Conservation (phyloP, 2,329 filamentous ascomycete species). For the Xylaria sp. region DNA sequence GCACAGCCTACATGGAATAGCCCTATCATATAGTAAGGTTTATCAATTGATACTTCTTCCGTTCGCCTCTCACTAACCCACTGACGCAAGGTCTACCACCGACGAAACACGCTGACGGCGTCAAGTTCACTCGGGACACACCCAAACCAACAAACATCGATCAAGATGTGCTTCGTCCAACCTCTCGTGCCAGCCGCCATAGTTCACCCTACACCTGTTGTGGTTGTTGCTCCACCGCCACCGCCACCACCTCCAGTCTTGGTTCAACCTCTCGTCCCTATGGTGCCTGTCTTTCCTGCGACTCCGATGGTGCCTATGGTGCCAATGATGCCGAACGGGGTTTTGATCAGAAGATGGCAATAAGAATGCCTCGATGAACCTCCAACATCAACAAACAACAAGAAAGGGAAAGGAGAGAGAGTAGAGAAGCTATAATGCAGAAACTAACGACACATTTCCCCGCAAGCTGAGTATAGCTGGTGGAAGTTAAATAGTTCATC, state of each 20-base stretch:
- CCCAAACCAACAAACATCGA: neutral
- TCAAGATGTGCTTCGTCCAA: slow-evolving; percentile 20
- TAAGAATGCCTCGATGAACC: neutral
- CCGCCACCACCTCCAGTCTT: slow-evolving; percentile 18
- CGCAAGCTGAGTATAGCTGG: neutral
- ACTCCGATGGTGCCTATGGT: neutral
- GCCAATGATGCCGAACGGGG: slow-evolving; percentile 21
- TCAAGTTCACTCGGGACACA: neutral
- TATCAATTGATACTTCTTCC: neutral
- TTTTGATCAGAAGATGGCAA: slow-evolving; percentile 21
- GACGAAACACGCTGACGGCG: neutral
- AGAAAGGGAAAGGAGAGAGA: neutral
- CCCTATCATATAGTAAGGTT: neutral
- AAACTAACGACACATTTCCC: neutral
- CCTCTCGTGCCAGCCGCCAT: neutral
- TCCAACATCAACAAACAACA: neutral
- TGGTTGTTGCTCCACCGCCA: slow-evolving; percentile 23
- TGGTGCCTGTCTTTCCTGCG: slow-evolving; percentile 11
- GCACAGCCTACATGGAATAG: neutral
- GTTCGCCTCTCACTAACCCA: neutral
- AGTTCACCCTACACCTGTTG: slow-evolving; percentile 3
- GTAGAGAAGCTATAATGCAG: neutral
- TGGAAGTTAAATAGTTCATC: neutral
- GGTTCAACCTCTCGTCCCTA: slow-evolving; percentile 4
- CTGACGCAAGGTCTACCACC: neutral